Conservation (phyloP, 352 stramenopile species). For the Phytophthora niederhauseri region DNA sequence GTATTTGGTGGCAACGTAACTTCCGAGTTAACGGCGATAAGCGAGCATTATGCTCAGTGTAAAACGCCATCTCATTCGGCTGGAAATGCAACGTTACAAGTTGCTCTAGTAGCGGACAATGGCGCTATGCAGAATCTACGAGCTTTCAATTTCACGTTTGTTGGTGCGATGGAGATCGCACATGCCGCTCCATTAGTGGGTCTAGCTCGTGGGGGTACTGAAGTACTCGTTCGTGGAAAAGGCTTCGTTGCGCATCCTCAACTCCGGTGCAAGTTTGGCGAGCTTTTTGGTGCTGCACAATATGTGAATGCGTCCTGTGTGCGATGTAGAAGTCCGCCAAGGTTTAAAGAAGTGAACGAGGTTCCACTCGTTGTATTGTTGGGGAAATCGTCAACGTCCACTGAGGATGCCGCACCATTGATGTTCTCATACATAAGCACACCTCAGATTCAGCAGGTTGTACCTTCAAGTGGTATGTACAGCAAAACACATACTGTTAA, state of each 20-base stretch:
- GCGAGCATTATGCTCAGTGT: slow-evolving; percentile 30
- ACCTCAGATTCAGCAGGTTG: slow-evolving; percentile 32
- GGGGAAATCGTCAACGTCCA: slow-evolving; percentile 14
- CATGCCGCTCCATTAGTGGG: slow-evolving; percentile 26
- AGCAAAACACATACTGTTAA: slow-evolving; percentile 25
- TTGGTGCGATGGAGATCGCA: slow-evolving; percentile 41
- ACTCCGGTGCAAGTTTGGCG: slow-evolving; percentile 46
- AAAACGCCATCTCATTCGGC: slow-evolving; percentile 29
- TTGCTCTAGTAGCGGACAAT: slow-evolving; percentile 17
- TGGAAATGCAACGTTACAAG: slow-evolving; percentile 26
- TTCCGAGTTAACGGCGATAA: slow-evolving; percentile 11
- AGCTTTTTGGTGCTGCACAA: slow-evolving; percentile 18
- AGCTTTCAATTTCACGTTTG: slow-evolving; percentile 44
- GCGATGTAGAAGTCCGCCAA: slow-evolving; percentile 39
- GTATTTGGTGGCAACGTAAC: slow-evolving; percentile 30
- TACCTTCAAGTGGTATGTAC: slow-evolving; percentile 36
- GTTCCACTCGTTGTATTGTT: slow-evolving; percentile 34
- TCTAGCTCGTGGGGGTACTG: slow-evolving; percentile 37
- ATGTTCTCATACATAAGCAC: slow-evolving; percentile 40
- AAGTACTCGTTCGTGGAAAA: slow-evolving; percentile 36
- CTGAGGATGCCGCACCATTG: slow-evolving; percentile 8
- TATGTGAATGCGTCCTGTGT: slow-evolving; percentile 41
- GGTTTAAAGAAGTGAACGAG: slow-evolving; percentile 18
- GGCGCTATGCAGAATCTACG: slow-evolving; percentile 7
- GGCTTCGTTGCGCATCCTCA: slow-evolving; percentile 41